phyloP scores from a whole-genome alignment of 2,329 filamentous ascomycete genomes.

The Hymenoscyphus linearis region DNA sequence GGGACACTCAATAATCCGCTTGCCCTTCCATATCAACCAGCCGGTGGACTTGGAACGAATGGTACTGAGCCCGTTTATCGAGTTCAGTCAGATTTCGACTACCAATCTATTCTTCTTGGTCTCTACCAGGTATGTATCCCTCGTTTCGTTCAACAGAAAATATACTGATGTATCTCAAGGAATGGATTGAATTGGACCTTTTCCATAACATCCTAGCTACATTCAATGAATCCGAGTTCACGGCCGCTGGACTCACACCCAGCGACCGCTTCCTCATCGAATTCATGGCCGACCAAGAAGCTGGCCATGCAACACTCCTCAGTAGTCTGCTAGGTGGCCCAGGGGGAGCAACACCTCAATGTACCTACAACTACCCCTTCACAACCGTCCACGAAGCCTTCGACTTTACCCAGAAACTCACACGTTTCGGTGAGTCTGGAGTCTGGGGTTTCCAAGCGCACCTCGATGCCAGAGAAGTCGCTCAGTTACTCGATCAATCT shows the following conservation, averaged over 20 bases:
- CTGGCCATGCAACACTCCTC: slow-evolving; percentile 71
- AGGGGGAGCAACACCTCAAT: slow-evolving; percentile 61
- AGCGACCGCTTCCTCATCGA: slow-evolving; percentile 67
- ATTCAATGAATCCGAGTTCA: slow-evolving; percentile 66
- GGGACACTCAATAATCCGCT: slow-evolving; percentile 62
- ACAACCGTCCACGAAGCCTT: slow-evolving; percentile 70
- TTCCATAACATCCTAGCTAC: slow-evolving; percentile 71
- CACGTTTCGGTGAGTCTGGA: slow-evolving; percentile 71
- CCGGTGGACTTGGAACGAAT: slow-evolving; percentile 71
- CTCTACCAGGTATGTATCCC: slow-evolving; percentile 48
- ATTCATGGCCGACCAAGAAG: slow-evolving; percentile 73
- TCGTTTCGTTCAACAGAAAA: no score
- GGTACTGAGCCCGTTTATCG: slow-evolving; percentile 72
- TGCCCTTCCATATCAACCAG: slow-evolving; percentile 67
- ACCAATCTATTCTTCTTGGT: slow-evolving; percentile 64
- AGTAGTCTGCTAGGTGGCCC: slow-evolving; percentile 68
- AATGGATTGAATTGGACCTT: slow-evolving; percentile 79
- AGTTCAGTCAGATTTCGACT: slow-evolving; percentile 78
- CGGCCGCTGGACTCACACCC: slow-evolving; percentile 58
- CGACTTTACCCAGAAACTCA: slow-evolving; percentile 83
- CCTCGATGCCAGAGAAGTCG: slow-evolving; percentile 69
- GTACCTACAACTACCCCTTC: slow-evolving; percentile 74
- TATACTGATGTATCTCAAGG: slow-evolving; percentile 37
- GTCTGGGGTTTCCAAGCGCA: slow-evolving; percentile 79
- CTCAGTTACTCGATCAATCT: slow-evolving; percentile 66